Base-by-base conservation (phyloP, 2,329 filamentous ascomycete species). In the Helminthosporium solani region DNA sequence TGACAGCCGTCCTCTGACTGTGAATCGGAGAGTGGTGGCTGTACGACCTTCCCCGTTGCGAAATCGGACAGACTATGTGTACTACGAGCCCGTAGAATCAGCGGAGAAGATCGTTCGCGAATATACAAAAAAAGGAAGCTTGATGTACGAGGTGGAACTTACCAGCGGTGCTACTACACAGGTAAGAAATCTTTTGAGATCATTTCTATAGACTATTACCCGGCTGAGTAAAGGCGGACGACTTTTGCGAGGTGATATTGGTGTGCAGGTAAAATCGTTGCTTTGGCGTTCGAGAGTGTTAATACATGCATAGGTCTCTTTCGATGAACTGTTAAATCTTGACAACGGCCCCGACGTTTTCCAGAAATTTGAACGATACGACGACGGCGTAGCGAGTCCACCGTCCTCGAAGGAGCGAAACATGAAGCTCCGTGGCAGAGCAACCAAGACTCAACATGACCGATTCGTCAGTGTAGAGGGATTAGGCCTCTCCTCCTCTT, bases 311-410 rank as follows among this genome's bases (percentile, higher is more conserved):
- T 18, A 81, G 78, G 63, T 80, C 9, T 56, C 70, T 12, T 73
- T 76, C 25, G 66, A 75, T 27, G 62, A 74, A 25, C 65, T 81
- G 3, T 53, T 77, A 11, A 50, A 63, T 2, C 66, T 76, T 21
- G 61, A 71, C 8, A 76, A 78, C 60, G 78, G 79, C 15, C 57
- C 66, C 37, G 66, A 69, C 49, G 75, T 76, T 15, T 63, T 81
- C 18, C 60, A 74, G 28, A 53, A 64, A 14, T 78, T 73, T 55
- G 64, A 70, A 23, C 45, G 57, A n/a, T 40, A 58, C 38, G 41
- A 60, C 47, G 55, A 59, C 41, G 44, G 47, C 16, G 44, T 52
- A 20, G 40, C 40, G 15, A 49, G 46, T 18, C 52, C 59, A 20
- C 15, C 45, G 1, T 58, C 49, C 35, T 45, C 49, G 15, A 45